Percentiles rank a stretch among this genome's conserved stretches.
phyloP scores from a whole-genome alignment of 371 early-diverging fungal species.

The Entomophthora muscae region DNA sequence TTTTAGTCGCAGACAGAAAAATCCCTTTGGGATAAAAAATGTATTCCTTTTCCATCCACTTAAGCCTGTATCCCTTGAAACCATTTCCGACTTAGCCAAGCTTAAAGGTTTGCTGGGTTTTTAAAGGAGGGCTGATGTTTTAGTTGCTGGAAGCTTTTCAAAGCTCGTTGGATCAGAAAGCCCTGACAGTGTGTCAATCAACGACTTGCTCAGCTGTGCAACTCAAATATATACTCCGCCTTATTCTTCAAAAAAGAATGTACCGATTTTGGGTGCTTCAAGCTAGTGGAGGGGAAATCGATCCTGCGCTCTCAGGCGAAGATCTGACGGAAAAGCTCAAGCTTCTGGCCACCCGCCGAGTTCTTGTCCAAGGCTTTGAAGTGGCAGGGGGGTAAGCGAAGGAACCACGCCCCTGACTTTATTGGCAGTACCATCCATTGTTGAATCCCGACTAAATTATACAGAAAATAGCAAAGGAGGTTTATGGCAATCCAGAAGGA shows the following conservation, averaged over 20 bases:
- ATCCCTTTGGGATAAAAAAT: neutral
- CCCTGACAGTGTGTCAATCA: neutral
- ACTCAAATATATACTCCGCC: neutral
- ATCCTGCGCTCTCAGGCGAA: neutral
- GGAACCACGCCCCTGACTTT: neutral
- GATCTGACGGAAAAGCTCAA: neutral
- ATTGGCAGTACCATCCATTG: neutral
- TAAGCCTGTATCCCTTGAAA: neutral
- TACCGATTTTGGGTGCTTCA: neutral
- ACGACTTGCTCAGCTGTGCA: neutral
- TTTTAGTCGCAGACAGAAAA: neutral
- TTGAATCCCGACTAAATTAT: neutral
- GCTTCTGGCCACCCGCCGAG: neutral
- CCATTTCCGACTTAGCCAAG: neutral
- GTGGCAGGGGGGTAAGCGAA: neutral
- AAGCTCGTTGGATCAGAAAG: neutral
- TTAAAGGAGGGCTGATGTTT: neutral
- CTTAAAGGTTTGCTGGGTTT: neutral
- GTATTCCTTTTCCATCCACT: neutral
- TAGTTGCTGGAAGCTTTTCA: neutral
- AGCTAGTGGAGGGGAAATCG: neutral
- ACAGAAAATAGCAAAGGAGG: neutral
- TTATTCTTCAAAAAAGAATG: neutral
- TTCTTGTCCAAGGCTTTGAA: neutral
- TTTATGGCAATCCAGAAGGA: neutral